Evolutionary conservation across 106 monocot species (phyloP), one percentile per base, ranked within the genome.

Genomic region (Allium fistulosum): DNA sequence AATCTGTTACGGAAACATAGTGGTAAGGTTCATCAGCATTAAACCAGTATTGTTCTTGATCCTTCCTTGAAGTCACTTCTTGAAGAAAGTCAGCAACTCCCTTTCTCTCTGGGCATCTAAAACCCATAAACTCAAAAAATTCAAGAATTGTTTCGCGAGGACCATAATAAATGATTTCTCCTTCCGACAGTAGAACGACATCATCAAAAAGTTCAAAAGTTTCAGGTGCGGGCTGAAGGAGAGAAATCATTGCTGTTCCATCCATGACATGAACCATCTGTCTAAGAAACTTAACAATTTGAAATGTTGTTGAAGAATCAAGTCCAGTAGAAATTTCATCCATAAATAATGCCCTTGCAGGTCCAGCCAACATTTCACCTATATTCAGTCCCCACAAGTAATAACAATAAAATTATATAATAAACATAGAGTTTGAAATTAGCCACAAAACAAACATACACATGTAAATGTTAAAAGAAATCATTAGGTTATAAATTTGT

Each of bases 11-110:
- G n/a, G 81, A 72, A 18, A 81, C 47, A 50, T 76, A 81, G 16
- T 10, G 6, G 69, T 81, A 81, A 51, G 76, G 77, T 61, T 77
- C 77, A 26, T 67, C 59, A 22, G 48, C 50, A 26, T 69, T 76
- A 13, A 62, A 62, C 81, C 81, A 81, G 57, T 81, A 81, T 52
- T 81, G 81, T 17, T 57, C 69, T 72, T 81, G 80, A 61, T 80
- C 80, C 71, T 80, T 80, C 55, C 62, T 75, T 15, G 80, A 80
- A 45, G 80, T 80, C 11, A 81, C 77, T 51, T 77, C 77, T 59
- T 77, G 77, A 4, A 77, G 28, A 55, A 77, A 77, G 57, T 77
- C 77, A 49, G 71, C 77, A 49, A 66, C 77, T 45, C 71, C 76
- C 49, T 76, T 76, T 57, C 76, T 76, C 27, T 76, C 76, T 56